Conservation (phyloP, 257 asterid species). For the Verbascum thapsus region DNA sequence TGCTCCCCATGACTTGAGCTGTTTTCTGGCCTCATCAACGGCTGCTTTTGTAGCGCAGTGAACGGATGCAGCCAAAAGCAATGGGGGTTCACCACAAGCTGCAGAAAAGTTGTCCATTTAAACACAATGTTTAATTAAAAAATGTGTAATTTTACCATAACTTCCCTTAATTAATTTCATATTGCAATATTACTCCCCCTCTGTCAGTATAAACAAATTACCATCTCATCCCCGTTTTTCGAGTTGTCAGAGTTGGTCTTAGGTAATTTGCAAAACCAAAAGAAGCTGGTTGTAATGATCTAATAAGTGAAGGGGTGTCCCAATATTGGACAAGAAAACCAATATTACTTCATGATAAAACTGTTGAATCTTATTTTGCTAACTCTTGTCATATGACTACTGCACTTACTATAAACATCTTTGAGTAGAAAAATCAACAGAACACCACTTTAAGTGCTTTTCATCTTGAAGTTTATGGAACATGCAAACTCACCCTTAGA, state of each 20-base stretch:
- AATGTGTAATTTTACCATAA: too few relatives aligned
- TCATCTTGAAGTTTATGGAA: not conserved
- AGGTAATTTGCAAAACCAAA: too few relatives aligned
- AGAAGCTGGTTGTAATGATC: too few relatives aligned
- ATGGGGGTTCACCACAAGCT: constrained; percentile 89
- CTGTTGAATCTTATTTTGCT: not conserved
- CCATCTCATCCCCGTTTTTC: too few relatives aligned
- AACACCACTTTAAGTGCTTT: not conserved
- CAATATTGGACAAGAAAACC: not conserved
- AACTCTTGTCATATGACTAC: too few relatives aligned
- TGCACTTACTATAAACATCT: too few relatives aligned
- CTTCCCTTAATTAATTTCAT: too few relatives aligned
- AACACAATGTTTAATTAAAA: too few relatives aligned
- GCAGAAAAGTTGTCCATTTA: constrained; percentile 15
- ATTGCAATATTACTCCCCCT: too few relatives aligned
- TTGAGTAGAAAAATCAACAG: not conserved
- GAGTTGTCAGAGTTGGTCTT: too few relatives aligned
- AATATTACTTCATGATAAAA: not conserved
- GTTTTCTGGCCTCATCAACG: constrained; percentile 64
- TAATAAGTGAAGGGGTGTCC: too few relatives aligned
- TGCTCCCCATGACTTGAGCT: constrained; percentile 57
- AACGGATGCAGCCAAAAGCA: constrained; percentile 74
- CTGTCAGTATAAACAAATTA: too few relatives aligned
- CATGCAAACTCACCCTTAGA: constrained; percentile 61
- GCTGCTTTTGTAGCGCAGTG: constrained; percentile 83